Evolutionary conservation across 2,329 filamentous ascomycete genomes (phyloP).

Genomic region (Harringtonia lauricola): DNA sequence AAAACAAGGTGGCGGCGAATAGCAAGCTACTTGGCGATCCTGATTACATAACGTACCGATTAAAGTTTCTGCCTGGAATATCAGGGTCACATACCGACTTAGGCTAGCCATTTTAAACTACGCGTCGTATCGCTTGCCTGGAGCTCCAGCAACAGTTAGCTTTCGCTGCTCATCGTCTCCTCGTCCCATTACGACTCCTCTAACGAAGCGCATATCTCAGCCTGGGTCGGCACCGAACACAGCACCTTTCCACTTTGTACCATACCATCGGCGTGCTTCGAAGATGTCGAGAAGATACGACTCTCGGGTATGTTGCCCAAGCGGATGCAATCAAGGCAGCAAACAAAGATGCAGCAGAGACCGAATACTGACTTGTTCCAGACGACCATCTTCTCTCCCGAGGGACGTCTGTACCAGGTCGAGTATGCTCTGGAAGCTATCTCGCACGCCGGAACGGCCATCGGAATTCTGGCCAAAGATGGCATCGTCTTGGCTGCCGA

Average conservation of each 20-base stretch:
- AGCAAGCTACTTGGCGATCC: not conserved
- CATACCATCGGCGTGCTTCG: conserved; percentile 13
- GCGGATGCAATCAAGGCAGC: not conserved
- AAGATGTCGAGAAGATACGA: conserved; percentile 95
- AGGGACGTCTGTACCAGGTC: conserved; percentile 96
- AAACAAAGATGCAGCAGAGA: not conserved
- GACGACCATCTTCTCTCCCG: conserved; percentile 99
- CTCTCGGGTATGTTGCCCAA: conserved; percentile 61
- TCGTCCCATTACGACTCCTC: not conserved
- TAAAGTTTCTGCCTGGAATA: not conserved
- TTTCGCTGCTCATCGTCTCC: not conserved
- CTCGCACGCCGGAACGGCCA: conserved; percentile 91
- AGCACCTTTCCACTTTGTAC: not conserved
- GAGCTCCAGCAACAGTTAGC: conserved; percentile 16
- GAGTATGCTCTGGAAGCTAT: conserved; percentile 99
- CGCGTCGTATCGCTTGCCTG: conserved; percentile 24
- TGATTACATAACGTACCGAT: not conserved
- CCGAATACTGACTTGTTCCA: conserved; percentile 25
- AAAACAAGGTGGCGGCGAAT: too few relatives aligned
- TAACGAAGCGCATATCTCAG: not conserved
- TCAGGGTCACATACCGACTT: not conserved
- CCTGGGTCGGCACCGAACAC: not conserved
- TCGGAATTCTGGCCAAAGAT: conserved; percentile 95
- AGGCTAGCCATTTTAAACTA: conserved; percentile 2
- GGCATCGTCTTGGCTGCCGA: conserved; percentile 96